These are phyloP conservation scores for Fonsecaea monophora DNA, from an alignment of 2,329 filamentous ascomycete genomes.

Conservation along the genomic window DNA sequence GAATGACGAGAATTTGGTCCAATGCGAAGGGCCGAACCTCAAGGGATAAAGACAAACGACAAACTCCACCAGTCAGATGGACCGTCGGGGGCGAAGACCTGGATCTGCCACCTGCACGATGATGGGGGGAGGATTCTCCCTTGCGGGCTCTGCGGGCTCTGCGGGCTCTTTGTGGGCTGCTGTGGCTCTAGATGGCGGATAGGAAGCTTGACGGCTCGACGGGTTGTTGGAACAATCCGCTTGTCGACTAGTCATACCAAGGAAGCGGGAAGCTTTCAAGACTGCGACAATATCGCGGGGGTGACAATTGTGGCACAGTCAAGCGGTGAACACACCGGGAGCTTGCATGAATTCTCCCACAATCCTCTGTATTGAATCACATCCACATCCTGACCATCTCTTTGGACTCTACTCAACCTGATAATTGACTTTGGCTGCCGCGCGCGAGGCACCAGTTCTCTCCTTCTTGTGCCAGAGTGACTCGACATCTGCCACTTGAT, in stretches of 20 bases:
- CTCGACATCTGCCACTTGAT: slow-evolving; percentile 7
- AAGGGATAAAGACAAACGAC: neutral
- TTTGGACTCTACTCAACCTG: neutral
- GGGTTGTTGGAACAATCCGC: neutral
- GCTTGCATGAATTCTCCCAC: slow-evolving; percentile 22
- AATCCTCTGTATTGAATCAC: slow-evolving; percentile 10
- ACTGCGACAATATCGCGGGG: slow-evolving; percentile 18
- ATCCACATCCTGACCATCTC: slow-evolving; percentile 5
- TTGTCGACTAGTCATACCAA: slow-evolving; percentile 18
- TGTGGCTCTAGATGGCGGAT: neutral
- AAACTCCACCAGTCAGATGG: slow-evolving; percentile 22
- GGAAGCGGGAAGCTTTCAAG: slow-evolving; percentile 11
- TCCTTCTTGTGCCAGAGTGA: slow-evolving; percentile 1
- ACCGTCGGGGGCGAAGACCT: neutral
- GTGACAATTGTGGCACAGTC: slow-evolving; percentile 22
- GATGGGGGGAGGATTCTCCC: neutral
- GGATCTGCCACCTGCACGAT: slow-evolving; percentile 16
- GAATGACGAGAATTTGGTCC: neutral
- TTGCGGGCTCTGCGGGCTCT: no score
- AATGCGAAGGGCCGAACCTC: neutral
- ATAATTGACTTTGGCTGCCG: neutral
- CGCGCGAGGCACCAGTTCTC: neutral
- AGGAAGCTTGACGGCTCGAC: neutral
- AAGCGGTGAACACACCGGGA: slow-evolving; percentile 22
- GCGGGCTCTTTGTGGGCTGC: no score